Evolutionary conservation across 768 basidiomycete species (phyloP).

Genomic region (Pleurotus platypus): DNA sequence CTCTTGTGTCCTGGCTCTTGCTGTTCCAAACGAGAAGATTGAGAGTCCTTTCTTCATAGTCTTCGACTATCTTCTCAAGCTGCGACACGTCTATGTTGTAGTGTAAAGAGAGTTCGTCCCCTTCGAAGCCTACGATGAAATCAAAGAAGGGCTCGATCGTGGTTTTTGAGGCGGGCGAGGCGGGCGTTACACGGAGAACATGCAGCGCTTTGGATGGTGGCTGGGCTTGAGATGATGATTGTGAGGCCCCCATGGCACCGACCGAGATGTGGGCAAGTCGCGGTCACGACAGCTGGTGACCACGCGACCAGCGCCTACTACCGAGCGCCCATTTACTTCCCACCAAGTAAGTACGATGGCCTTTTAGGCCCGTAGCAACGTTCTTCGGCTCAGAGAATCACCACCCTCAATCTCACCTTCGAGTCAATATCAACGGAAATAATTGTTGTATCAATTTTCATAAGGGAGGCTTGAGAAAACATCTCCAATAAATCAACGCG

Average conservation of each 20-base stretch:
- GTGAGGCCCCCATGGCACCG: conserved; percentile 64
- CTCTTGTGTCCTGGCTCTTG: conserved; percentile 69
- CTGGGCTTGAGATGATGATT: conserved; percentile 53
- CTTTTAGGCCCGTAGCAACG: too few species aligned
- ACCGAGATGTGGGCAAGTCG: background rate
- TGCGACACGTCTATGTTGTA: conserved; percentile 63
- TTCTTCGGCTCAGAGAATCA: too few species aligned
- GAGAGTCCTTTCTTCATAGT: conserved; percentile 67
- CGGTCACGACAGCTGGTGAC: too few species aligned
- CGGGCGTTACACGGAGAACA: conserved; percentile 84
- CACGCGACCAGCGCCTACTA: too few species aligned
- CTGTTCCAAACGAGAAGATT: conserved; percentile 83
- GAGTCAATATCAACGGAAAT: too few species aligned
- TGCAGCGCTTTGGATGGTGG: conserved; percentile 69
- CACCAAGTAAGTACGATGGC: too few species aligned
- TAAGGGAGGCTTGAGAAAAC: too few species aligned
- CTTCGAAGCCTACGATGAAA: conserved; percentile 90
- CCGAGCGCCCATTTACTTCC: too few species aligned
- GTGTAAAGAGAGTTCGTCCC: conserved; percentile 49
- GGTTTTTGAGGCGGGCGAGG: conserved; percentile 84
- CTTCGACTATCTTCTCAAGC: conserved; percentile 79
- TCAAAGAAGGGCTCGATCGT: conserved; percentile 93
- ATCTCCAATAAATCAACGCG: too few species aligned
- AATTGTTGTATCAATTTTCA: too few species aligned
- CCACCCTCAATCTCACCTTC: too few species aligned